phyloP scores from a whole-genome alignment of 495 filamentous ascomycete genomes.

The Copromyces sp. region DNA sequence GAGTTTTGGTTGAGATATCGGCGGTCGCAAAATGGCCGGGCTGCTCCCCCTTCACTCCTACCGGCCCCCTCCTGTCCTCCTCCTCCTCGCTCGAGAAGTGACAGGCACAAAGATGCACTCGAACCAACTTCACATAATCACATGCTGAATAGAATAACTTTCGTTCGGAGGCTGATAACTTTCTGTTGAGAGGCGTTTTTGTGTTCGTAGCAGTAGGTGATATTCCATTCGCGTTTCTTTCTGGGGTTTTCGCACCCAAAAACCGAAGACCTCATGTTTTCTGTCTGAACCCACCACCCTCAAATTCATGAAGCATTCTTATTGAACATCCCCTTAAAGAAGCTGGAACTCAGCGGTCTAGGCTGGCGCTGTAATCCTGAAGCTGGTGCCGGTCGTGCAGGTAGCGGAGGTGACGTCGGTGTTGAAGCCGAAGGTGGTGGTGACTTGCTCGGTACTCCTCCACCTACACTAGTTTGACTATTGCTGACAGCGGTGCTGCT shows the following conservation, averaged over 20 bases:
- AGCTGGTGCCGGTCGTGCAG: not conserved
- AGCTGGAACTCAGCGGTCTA: not conserved
- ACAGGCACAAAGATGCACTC: not conserved
- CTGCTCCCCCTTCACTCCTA: not conserved
- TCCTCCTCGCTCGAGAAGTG: not conserved
- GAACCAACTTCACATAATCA: not conserved
- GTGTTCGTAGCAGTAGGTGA: not conserved
- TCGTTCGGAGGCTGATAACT: not conserved
- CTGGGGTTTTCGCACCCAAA: too few species aligned
- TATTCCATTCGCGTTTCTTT: not conserved
- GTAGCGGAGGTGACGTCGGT: not conserved
- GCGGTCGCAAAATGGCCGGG: not conserved
- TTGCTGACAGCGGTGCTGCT: not conserved
- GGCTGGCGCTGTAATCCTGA: not conserved
- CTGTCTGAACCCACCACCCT: not conserved
- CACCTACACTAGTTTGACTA: not conserved
- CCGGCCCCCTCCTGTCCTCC: too few species aligned
- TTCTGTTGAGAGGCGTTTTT: not conserved
- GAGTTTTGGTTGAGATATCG: not conserved
- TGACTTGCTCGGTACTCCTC: not conserved
- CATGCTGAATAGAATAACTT: not conserved
- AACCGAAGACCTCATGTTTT: not conserved
- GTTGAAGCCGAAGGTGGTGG: not conserved
- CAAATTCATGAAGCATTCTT: not conserved
- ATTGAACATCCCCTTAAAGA: not conserved